Base-by-base conservation (phyloP, 768 basidiomycete genomes). In the Russula brevipes region DNA sequence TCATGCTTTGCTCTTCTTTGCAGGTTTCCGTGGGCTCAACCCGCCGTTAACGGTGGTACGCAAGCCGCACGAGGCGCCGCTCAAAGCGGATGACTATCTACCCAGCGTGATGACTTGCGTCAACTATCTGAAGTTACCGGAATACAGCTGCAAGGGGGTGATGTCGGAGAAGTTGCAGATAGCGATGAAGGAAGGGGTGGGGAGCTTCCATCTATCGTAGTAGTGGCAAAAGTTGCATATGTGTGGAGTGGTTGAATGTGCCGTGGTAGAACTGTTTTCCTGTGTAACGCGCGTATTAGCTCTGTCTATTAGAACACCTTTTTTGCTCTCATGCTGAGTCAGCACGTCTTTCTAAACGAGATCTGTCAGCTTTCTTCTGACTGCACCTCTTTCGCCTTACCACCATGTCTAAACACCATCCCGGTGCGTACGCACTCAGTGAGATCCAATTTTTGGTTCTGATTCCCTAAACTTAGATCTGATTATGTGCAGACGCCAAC, bases 101-200 rank as follows among this genome's bases (percentile, higher is more conserved):
- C 95, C 95, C 0, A 95, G 92, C 70, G 95, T 98, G 36, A 98
- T 98, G 97, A 98, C 97, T 4, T 99, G 97, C 74, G 95, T 94
- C 64, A 94, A 94, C 75, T 96, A 94, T 72, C 78, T 99, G 71
- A 99, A 99, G 75, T 79, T 98, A 67, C 96, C 96, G 0, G 94
- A 98, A 71, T 98, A 98, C 73, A 92, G 90, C 60, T 86, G 88
- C 33, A 94, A 90, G 75, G 82, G 79, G 41, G 85, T 91, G 44
- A 88, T 98, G 85, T 81, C 78, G 69, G 85, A 91, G 73, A 96
- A 94, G 73, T 75, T 99, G 68, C 79, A 79, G 56, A 79, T 84
- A 38, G 96, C 97, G 42, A 91, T 97, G 79, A 83, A 85, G 69
- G 97, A 98, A 76, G 97, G 97, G 46, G 88, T 92, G 61, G 94